Conservation (phyloP, 345 rosid genomes). For the Moringa oleifera region DNA sequence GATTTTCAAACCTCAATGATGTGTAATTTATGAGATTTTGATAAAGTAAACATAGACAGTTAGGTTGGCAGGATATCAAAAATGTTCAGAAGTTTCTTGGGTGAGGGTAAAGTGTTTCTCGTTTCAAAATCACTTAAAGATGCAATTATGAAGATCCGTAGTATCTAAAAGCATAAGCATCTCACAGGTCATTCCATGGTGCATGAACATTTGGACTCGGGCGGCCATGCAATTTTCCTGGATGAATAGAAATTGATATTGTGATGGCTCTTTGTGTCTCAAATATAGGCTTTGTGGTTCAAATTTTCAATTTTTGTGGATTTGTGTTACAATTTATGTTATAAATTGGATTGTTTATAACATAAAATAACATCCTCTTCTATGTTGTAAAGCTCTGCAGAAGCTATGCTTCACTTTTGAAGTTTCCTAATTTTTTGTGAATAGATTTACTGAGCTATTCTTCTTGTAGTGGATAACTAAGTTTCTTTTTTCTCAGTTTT, state of each 20-base stretch:
- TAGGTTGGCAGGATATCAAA: not conserved
- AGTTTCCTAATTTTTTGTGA: no score
- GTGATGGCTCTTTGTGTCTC: not conserved
- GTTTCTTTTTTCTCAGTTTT: not conserved
- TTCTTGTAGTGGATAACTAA: not conserved
- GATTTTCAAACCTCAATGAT: not conserved
- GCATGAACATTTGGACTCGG: not conserved
- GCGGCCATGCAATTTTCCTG: no score
- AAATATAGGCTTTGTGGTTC: no score
- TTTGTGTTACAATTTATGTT: no score
- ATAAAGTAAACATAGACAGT: no score
- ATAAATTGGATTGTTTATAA: not conserved
- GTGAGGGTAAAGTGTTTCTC: not conserved
- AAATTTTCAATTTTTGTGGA: not conserved
- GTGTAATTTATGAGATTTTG: not conserved
- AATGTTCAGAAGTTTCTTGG: not conserved
- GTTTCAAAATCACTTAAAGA: no score
- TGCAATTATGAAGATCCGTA: no score
- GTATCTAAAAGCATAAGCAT: no score
- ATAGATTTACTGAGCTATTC: not conserved
- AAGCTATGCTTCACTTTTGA: not conserved
- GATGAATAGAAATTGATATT: not conserved
- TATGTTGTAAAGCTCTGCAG: not conserved
- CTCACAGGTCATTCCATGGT: no score
- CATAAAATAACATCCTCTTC: not conserved